A percentile compares a stretch with the other conserved stretches of the same genome.
Evolutionary conservation across 352 stramenopile species (phyloP).

Genomic region (Phytophthora vignae): DNA sequence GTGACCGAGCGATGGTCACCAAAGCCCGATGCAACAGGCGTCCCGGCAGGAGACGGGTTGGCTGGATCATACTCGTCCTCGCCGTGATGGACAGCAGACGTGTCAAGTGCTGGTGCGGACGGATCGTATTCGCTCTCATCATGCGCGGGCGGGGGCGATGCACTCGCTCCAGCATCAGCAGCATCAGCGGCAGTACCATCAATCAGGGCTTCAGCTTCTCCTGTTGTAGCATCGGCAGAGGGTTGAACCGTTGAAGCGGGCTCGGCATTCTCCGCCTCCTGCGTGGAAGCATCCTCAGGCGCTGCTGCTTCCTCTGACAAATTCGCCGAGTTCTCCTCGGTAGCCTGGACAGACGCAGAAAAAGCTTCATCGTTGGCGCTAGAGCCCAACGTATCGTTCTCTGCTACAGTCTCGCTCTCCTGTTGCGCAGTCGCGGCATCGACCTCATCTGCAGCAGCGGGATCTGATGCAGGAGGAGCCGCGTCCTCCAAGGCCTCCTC

Average conservation of each 20-base stretch:
- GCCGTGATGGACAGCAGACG: slow-evolving; percentile 31
- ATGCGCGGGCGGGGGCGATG: slow-evolving; percentile 6
- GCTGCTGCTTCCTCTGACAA: not conserved
- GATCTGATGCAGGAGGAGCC: not conserved
- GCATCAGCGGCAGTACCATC: not conserved
- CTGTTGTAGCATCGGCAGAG: not conserved
- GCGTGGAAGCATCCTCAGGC: not conserved
- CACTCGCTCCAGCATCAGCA: not conserved
- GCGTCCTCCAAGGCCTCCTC: not conserved
- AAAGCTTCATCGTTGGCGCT: not conserved
- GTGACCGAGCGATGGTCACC: not conserved
- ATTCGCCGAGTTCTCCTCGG: not conserved
- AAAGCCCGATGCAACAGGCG: slow-evolving; percentile 16
- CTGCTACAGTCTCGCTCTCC: not conserved
- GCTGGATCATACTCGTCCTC: slow-evolving; percentile 55
- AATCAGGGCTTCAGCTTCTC: not conserved
- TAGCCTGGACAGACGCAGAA: not conserved
- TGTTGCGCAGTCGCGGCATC: not conserved
- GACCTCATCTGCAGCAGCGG: not conserved
- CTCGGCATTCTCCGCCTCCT: not conserved
- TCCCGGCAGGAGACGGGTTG: slow-evolving; percentile 34
- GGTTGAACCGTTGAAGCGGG: not conserved
- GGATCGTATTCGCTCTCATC: slow-evolving; percentile 39
- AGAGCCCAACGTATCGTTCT: not conserved
- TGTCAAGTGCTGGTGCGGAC: not conserved